Evolutionary conservation across 2,329 filamentous ascomycete genomes (phyloP).

Genomic region (Colletotrichum melonis): DNA sequence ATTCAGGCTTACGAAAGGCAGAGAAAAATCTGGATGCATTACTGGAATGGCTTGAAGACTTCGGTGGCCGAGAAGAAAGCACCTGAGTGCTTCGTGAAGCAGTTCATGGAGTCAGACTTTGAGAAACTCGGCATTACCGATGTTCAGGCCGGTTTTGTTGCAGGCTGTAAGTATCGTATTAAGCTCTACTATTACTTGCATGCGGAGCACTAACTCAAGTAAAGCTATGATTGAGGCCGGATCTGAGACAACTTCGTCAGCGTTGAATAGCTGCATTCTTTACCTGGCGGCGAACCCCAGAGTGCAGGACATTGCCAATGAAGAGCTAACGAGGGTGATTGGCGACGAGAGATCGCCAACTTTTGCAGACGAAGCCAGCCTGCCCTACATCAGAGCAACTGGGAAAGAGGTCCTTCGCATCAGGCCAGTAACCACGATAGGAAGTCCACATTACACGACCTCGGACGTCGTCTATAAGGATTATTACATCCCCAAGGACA

Average conservation of each 20-base stretch:
- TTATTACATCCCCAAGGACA: constrained; percentile 7
- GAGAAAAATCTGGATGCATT: not conserved
- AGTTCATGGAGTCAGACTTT: constrained; percentile 2
- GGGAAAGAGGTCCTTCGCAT: constrained; percentile 62
- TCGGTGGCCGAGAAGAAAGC: constrained; percentile 2
- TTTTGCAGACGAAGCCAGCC: not conserved
- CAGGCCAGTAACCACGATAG: not conserved
- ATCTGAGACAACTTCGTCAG: not conserved
- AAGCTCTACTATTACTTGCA: not conserved
- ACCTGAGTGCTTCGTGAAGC: constrained; percentile 10
- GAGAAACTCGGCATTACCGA: constrained; percentile 2
- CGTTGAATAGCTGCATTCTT: not conserved
- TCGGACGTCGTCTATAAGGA: not conserved
- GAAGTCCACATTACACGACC: not conserved
- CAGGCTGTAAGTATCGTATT: not conserved
- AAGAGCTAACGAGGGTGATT: not conserved
- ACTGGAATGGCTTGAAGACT: constrained; percentile 1
- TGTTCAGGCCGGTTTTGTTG: not conserved
- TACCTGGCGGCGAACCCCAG: not conserved
- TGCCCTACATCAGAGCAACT: constrained; percentile 39
- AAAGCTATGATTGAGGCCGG: not conserved
- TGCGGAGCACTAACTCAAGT: not conserved
- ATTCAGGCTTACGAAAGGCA: not conserved
- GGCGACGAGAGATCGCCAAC: not conserved
- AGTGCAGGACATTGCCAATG: not conserved